A percentile compares a stretch with the other conserved stretches of the same genome.
Conservation (phyloP, 2,329 filamentous ascomycete genomes). For the Pseudogymnoascus sp. region DNA sequence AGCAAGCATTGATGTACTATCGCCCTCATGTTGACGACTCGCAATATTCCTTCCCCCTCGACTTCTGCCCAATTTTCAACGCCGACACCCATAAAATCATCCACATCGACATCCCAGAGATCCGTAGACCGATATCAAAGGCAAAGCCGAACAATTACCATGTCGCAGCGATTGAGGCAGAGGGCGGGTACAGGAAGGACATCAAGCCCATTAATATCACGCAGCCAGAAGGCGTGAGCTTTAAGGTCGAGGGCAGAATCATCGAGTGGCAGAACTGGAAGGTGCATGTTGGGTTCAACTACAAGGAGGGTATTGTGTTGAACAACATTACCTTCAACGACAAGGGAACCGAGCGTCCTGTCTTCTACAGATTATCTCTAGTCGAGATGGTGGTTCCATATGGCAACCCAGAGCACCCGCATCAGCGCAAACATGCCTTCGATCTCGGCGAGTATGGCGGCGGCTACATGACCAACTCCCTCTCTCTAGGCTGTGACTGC, state of each 20-base stretch:
- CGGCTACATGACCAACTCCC: slow-evolving; percentile 56
- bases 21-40: slow-evolving; percentile 31
- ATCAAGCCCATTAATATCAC: slow-evolving; percentile 51
- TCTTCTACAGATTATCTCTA: slow-evolving; percentile 49
- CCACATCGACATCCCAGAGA: too few species aligned
- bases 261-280: slow-evolving; percentile 52
- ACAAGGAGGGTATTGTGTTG: slow-evolving; percentile 48
- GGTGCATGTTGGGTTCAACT: slow-evolving; percentile 41
- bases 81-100: slow-evolving; percentile 15
- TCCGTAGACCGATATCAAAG: slow-evolving; percentile 22
- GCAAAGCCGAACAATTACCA: slow-evolving; percentile 31
- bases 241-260: slow-evolving; percentile 39
- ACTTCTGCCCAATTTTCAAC: slow-evolving; percentile 38
- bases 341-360: slow-evolving; percentile 44
- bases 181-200: too few species aligned
- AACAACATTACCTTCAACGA: slow-evolving; percentile 50
- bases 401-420: slow-evolving; percentile 51
- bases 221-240: slow-evolving; percentile 54
- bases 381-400: slow-evolving; percentile 57
- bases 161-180: too few species aligned
- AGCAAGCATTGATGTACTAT: slow-evolving; percentile 30
- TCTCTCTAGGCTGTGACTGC: slow-evolving; percentile 59
- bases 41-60: slow-evolving; percentile 41
- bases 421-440: slow-evolving; percentile 58
- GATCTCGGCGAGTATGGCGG: slow-evolving; percentile 59